Evolutionary conservation across 208 protist species (phyloP).

Genomic region (Crithidia fasciculata): DNA sequence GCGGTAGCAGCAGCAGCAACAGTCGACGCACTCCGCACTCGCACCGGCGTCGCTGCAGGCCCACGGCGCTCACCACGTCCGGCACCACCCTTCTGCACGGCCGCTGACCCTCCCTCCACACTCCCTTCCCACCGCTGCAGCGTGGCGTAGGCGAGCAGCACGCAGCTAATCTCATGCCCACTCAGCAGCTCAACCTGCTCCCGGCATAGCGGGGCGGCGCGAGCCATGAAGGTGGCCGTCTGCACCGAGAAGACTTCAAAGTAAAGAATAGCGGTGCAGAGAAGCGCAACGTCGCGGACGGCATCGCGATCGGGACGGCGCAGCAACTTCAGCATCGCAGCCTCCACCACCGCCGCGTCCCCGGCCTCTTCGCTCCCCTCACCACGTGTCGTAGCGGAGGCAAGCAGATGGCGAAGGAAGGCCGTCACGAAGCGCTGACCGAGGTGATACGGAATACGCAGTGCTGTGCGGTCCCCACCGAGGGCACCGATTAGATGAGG

Average conservation of each 20-base stretch:
- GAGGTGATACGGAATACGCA: slow-evolving; percentile 66
- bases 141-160: slow-evolving; percentile 70
- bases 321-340: background rate
- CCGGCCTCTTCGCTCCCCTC: background rate
- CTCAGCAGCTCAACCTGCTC: slow-evolving; percentile 47
- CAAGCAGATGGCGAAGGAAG: slow-evolving; percentile 19
- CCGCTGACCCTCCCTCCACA: too few species aligned
- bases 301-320: slow-evolving; percentile 13
- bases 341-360: background rate
- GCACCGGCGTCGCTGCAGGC: background rate
- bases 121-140: slow-evolving; percentile 41
- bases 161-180: slow-evolving; percentile 58
- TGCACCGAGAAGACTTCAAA: slow-evolving; percentile 59
- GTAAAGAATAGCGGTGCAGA: slow-evolving; percentile 70
- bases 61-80: too few species aligned
- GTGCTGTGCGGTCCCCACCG: slow-evolving; percentile 23
- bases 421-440: slow-evolving; percentile 46
- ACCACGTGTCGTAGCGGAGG: background rate
- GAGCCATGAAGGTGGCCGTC: slow-evolving; percentile 52
- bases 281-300: slow-evolving; percentile 51
- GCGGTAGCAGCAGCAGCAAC: background rate
- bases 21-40: slow-evolving; percentile 19
- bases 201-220: slow-evolving; percentile 50
- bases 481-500: slow-evolving; percentile 23
- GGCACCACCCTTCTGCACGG: too few species aligned